Conservation (phyloP, 2,329 filamentous ascomycete genomes). For the Hirsutella rhossiliensis region DNA sequence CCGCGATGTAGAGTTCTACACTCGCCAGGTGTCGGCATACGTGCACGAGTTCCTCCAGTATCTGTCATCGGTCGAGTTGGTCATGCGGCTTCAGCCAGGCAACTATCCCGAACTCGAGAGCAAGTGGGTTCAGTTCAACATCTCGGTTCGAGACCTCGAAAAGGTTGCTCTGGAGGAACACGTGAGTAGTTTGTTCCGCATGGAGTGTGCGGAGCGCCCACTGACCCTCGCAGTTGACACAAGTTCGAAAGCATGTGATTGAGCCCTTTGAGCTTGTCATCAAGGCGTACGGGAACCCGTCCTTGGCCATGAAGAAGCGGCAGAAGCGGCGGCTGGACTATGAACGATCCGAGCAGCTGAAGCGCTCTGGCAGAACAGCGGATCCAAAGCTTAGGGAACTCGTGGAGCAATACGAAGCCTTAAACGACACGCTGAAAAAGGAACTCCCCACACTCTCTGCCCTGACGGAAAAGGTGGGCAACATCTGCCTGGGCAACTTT, state of each 20-base stretch:
- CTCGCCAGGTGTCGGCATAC: conserved; percentile 66
- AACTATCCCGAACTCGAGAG: conserved; percentile 76
- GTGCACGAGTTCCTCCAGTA: conserved; percentile 74
- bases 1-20: conserved; percentile 87
- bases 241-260: conserved; percentile 72
- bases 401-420: conserved; percentile 77
- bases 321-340: conserved; percentile 88
- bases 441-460: conserved; percentile 77
- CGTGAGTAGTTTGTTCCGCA: conserved; percentile 36
- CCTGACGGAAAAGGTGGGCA: conserved; percentile 72
- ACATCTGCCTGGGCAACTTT: conserved; percentile 72
- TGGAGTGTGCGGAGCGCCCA: not conserved
- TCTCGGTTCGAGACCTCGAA: conserved; percentile 76
- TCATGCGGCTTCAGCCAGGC: conserved; percentile 61
- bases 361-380: conserved; percentile 70
- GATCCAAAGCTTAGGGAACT: conserved; percentile 77
- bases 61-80: conserved; percentile 69
- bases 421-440: conserved; percentile 88
- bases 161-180: conserved; percentile 76
- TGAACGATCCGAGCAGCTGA: conserved; percentile 66
- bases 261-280: conserved; percentile 72
- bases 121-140: conserved; percentile 87
- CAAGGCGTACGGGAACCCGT: conserved; percentile 70
- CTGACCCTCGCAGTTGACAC: conserved; percentile 30
- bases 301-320: conserved; percentile 85